A percentile compares a stretch with the other conserved stretches of the same genome.
phyloP scores from a whole-genome alignment of 768 basidiomycete species.

The Phlebiopsis flavidoalba region DNA sequence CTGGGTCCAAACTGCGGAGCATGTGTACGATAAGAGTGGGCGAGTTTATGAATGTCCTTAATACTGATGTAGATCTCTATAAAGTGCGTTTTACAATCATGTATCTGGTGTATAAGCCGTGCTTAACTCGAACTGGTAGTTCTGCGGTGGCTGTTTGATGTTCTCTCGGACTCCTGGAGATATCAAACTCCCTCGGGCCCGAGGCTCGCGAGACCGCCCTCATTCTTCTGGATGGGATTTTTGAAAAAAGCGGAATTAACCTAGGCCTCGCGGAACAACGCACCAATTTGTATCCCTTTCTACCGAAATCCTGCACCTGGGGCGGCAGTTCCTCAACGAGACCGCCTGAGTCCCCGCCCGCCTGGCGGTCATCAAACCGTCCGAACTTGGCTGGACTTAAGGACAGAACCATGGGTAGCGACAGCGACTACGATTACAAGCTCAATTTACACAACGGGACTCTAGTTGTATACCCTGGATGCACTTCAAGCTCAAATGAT shows the following conservation, averaged over 20 bases:
- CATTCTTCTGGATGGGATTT: conserved; percentile 88
- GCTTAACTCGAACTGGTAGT: conserved; percentile 34
- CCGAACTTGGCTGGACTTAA: conserved; percentile 69
- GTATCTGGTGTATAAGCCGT: conserved; percentile 15
- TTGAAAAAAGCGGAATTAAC: conserved; percentile 94
- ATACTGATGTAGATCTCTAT: conserved; percentile 89
- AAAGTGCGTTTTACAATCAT: conserved; percentile 51
- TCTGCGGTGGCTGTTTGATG: conserved; percentile 58
- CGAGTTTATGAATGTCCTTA: conserved; percentile 96
- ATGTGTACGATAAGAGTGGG: conserved; percentile 88
- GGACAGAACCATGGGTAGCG: conserved; percentile 71
- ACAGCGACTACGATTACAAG: conserved; percentile 69
- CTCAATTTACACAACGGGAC: conserved; percentile 71
- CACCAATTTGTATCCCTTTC: conserved; percentile 82
- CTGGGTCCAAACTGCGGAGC: conserved; percentile 84
- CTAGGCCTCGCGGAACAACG: conserved; percentile 70
- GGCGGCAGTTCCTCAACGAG: conserved; percentile 78
- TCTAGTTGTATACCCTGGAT: conserved; percentile 78
- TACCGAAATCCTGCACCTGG: conserved; percentile 82
- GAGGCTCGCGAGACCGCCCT: conserved; percentile 85
- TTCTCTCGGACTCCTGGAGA: conserved; percentile 62
- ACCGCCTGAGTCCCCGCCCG: conserved; percentile 56
- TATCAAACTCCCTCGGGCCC: conserved; percentile 59
- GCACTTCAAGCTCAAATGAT: conserved; percentile 92
- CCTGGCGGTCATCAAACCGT: conserved; percentile 62